These are phyloP conservation scores for Bremia lactucae DNA, from an alignment of 352 stramenopile genomes.

Conservation along the genomic window DNA sequence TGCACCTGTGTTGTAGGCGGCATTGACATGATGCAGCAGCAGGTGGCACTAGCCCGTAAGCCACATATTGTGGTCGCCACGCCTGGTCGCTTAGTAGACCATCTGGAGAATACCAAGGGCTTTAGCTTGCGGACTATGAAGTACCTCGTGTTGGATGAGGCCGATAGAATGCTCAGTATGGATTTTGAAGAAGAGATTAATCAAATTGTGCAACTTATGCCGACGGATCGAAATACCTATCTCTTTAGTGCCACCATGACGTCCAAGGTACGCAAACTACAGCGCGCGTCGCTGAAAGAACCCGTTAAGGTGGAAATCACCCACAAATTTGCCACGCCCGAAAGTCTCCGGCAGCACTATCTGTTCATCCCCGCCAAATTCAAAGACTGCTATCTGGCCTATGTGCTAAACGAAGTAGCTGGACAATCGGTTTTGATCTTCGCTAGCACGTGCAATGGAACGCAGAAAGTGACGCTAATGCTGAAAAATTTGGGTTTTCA, in stretches of 20 bases:
- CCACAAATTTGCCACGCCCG: slow-evolving; percentile 96
- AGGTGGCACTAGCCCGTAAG: slow-evolving; percentile 93
- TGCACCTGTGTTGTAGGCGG: slow-evolving; percentile 90
- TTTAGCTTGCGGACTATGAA: slow-evolving; percentile 88
- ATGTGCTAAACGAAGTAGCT: slow-evolving; percentile 96
- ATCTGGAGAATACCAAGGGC: slow-evolving; percentile 94
- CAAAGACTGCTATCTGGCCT: slow-evolving; percentile 99
- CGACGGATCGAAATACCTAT: slow-evolving; percentile 90
- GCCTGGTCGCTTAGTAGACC: slow-evolving; percentile 88
- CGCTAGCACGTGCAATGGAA: slow-evolving; percentile 95
- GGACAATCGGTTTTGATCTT: slow-evolving; percentile 98
- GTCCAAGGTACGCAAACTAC: slow-evolving; percentile 96
- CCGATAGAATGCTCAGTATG: slow-evolving; percentile 94
- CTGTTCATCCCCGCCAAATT: slow-evolving; percentile 99
- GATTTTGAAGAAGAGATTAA: slow-evolving; percentile 99
- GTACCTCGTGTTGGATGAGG: slow-evolving; percentile 91
- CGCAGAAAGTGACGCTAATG: slow-evolving; percentile 93
- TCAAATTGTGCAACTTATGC: slow-evolving; percentile 95
- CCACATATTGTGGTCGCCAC: slow-evolving; percentile 94
- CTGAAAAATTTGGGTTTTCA: slow-evolving; percentile 97
- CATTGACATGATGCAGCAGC: slow-evolving; percentile 96
- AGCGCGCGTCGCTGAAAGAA: slow-evolving; percentile 93
- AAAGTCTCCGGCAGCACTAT: slow-evolving; percentile 97
- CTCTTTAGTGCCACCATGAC: slow-evolving; percentile 99
- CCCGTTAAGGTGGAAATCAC: slow-evolving; percentile 96